Percentiles rank a stretch among this genome's conserved stretches.
Evolutionary conservation across 345 rosid genomes (phyloP).

Genomic region (Punica granatum): DNA sequence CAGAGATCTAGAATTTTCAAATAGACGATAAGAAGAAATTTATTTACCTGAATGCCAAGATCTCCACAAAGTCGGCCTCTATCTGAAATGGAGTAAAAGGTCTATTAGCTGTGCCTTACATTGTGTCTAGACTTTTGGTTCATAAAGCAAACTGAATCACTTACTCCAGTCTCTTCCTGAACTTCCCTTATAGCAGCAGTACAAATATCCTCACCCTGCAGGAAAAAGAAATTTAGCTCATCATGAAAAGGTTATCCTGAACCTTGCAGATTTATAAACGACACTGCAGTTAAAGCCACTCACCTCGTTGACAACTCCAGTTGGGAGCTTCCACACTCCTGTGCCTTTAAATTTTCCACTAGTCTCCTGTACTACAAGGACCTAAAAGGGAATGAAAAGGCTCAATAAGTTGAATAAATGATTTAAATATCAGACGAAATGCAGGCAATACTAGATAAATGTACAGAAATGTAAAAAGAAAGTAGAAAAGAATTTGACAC

Average conservation of each 20-base stretch:
- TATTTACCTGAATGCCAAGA: constrained; percentile 36
- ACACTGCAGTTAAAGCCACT: neutral
- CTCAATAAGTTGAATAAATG: neutral
- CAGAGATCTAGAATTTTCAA: neutral
- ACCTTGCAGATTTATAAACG: neutral
- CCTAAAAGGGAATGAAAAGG: constrained; percentile 19
- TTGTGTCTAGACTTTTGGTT: neutral
- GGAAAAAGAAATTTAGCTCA: neutral
- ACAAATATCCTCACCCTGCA: constrained; percentile 71
- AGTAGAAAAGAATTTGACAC: neutral
- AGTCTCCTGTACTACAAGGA: constrained; percentile 75
- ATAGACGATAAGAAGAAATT: neutral
- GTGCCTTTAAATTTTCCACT: constrained; percentile 43
- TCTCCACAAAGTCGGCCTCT: constrained; percentile 27
- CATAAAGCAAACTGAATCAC: constrained; percentile 9
- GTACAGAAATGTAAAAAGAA: neutral
- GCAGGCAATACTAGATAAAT: neutral
- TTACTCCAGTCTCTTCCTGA: constrained; percentile 82
- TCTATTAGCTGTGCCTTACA: neutral
- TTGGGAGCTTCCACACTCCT: constrained; percentile 78
- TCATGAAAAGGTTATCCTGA: neutral
- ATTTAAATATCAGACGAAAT: neutral
- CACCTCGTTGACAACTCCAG: constrained; percentile 76
- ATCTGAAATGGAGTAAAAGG: constrained; percentile 19
- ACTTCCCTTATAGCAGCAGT: constrained; percentile 64